Evolutionary conservation across 345 rosid species (phyloP), one percentile per base, ranked within the genome.

Genomic region (Acer saccharum): DNA sequence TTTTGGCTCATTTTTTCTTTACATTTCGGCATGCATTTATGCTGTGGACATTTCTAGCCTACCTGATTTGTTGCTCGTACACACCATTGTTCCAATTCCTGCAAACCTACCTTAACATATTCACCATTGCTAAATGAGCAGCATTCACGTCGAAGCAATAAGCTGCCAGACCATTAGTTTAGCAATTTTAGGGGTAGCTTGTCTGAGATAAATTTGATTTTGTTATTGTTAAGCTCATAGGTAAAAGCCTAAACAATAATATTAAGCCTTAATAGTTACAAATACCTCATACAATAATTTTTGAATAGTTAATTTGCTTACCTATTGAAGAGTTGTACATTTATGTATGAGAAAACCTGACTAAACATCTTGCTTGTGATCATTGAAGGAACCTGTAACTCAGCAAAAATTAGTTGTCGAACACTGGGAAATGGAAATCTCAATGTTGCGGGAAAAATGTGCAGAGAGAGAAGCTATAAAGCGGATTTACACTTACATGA

Each of bases 81-180:
- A 61, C 93, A 88, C 95, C 95, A 91, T 62, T 88, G 87, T 55
- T 87, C 93, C 69, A 91, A 71, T 78, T 89, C 93, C 55, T 83
- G 86, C 85, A 91, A 82, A 2, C 95, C 93, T 46, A 84, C 78
- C 76, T 88, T 91, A 57, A 89, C 83, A 68, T 88, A 91, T 81
- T 91, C 95, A 62, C 93, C 93, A 41, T 87, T 91, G 87, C 93
- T 87, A 80, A 91, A 88, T 2, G 95, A 86, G 70, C 95, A 91
- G 77, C 93, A 91, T 75, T 91, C 95, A 43, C 91, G 89, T 1
- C 93, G 88, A 68, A 91, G 90, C 83, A 91, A 76, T 72, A 89
- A 82, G 83, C 95, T 91, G 85, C 76, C 73, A 69, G 69, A 78
- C 62, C 77, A 83, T 76, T 16, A 23, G 68, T 48, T 67, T 39